phyloP scores from a whole-genome alignment of 129 eudicot genomes.

The Scalesia atractyloides region DNA sequence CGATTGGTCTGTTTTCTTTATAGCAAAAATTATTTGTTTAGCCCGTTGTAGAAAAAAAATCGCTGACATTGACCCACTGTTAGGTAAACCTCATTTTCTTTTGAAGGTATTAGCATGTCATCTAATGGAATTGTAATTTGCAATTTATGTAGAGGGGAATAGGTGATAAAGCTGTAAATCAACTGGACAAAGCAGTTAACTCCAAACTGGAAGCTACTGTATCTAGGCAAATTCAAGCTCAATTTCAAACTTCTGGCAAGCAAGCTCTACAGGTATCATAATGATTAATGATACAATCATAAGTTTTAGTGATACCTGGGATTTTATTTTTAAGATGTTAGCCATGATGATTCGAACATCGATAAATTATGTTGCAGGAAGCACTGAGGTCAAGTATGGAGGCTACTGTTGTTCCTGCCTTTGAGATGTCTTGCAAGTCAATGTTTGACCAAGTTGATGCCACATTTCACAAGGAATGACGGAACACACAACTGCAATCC shows the following conservation, averaged over 20 bases:
- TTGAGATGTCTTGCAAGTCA: constrained; percentile 83
- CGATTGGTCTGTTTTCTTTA: background rate
- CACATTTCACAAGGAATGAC: constrained; percentile 76
- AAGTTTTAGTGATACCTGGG: background rate
- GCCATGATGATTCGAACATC: background rate
- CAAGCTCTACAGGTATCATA: constrained; percentile 88
- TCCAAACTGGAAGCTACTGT: constrained; percentile 80
- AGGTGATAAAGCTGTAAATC: constrained; percentile 81
- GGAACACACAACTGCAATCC: constrained; percentile 65
- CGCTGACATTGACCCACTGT: background rate
- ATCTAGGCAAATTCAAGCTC: constrained; percentile 82
- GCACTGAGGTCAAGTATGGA: constrained; percentile 76
- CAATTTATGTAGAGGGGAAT: constrained; percentile 70
- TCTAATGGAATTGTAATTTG: background rate
- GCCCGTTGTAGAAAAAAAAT: background rate
- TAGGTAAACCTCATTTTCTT: background rate
- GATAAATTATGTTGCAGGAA: constrained; percentile 54
- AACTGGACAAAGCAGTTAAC: constrained; percentile 76
- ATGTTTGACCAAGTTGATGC: constrained; percentile 93
- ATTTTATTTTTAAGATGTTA: background rate
- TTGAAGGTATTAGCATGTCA: background rate
- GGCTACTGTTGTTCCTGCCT: constrained; percentile 73
- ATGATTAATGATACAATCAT: background rate
- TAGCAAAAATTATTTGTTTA: background rate
- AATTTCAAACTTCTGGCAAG: constrained; percentile 91